Evolutionary conservation across 176 grass and related monocot genomes (phyloP).

Genomic region (Carex kokanica): DNA sequence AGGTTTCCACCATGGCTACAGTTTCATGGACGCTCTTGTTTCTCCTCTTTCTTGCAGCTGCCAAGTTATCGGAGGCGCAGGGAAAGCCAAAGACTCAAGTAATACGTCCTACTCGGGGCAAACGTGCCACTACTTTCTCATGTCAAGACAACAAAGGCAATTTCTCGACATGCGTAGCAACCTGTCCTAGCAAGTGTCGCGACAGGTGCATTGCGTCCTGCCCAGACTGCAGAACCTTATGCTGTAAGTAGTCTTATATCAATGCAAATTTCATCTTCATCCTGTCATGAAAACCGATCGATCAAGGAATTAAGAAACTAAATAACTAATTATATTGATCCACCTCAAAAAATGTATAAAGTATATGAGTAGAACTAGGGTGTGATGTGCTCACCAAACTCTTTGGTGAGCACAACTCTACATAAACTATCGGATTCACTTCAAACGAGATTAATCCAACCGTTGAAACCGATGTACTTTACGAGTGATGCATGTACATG

Average conservation of each 20-base stretch:
- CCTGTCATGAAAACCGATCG: too few relatives aligned
- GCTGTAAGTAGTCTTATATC: slow-evolving; percentile 18
- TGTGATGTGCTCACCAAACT: too few relatives aligned
- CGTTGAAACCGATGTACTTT: too few relatives aligned
- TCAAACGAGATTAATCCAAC: too few relatives aligned
- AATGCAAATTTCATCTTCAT: background rate
- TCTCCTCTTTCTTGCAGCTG: slow-evolving; percentile 10
- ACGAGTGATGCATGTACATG: too few relatives aligned
- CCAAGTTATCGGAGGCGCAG: background rate
- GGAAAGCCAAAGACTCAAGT: background rate
- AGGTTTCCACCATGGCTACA: background rate
- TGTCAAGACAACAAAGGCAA: background rate
- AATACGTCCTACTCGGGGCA: background rate
- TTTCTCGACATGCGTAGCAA: background rate
- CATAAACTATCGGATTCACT: too few relatives aligned
- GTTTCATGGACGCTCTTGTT: slow-evolving; percentile 15
- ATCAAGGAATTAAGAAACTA: background rate
- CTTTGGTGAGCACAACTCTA: too few relatives aligned
- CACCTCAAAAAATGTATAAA: too few relatives aligned
- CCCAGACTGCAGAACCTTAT: slow-evolving; percentile 11
- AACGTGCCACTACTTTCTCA: background rate
- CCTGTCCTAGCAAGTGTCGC: slow-evolving; percentile 20
- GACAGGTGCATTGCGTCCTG: background rate
- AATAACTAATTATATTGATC: too few relatives aligned
- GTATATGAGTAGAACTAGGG: too few relatives aligned